A percentile compares a stretch with the other conserved stretches of the same genome.
Conservation (phyloP, 2,329 filamentous ascomycete genomes). For the Pseudonectria foliicola region DNA sequence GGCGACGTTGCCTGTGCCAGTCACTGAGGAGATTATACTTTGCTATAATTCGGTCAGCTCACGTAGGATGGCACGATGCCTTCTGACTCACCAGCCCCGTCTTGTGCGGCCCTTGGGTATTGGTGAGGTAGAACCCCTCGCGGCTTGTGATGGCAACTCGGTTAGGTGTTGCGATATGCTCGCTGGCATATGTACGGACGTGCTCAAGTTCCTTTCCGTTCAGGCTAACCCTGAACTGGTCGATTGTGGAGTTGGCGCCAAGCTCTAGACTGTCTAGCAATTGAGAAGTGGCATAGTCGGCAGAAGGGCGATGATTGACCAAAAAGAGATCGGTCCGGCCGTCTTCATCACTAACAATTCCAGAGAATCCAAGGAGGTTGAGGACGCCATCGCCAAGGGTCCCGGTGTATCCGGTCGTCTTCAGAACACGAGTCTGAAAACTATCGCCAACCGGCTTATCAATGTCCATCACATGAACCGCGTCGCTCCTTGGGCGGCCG, state of each 20-base stretch:
- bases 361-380: slow-evolving; percentile 24
- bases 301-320: slow-evolving; percentile 12
- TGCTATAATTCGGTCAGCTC: slow-evolving; percentile 2
- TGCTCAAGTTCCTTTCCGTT: slow-evolving; percentile 9
- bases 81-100: slow-evolving; percentile 7
- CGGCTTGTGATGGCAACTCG: slow-evolving; percentile 10
- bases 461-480: slow-evolving; percentile 25
- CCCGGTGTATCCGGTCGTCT: slow-evolving; percentile 22
- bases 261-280: slow-evolving; percentile 5
- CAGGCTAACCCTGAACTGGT: slow-evolving; percentile 8
- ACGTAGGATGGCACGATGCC: fast-evolving
- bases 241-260: slow-evolving; percentile 12
- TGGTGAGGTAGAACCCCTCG: slow-evolving; percentile 11
- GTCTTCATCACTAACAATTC: slow-evolving; percentile 15
- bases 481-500: slow-evolving; percentile 27
- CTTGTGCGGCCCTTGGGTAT: slow-evolving; percentile 15
- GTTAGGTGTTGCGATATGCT: slow-evolving; percentile 14
- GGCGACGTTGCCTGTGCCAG: slow-evolving; percentile 21
- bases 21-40: slow-evolving; percentile 12
- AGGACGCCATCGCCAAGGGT: slow-evolving; percentile 25
- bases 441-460: slow-evolving; percentile 18
- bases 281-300: slow-evolving; percentile 4
- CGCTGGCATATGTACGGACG: slow-evolving; percentile 10
- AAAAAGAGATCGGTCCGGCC: slow-evolving; percentile 10
- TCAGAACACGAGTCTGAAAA: slow-evolving; percentile 17